phyloP scores from a whole-genome alignment of 768 basidiomycete genomes.

The Clitopilus hobsonii region DNA sequence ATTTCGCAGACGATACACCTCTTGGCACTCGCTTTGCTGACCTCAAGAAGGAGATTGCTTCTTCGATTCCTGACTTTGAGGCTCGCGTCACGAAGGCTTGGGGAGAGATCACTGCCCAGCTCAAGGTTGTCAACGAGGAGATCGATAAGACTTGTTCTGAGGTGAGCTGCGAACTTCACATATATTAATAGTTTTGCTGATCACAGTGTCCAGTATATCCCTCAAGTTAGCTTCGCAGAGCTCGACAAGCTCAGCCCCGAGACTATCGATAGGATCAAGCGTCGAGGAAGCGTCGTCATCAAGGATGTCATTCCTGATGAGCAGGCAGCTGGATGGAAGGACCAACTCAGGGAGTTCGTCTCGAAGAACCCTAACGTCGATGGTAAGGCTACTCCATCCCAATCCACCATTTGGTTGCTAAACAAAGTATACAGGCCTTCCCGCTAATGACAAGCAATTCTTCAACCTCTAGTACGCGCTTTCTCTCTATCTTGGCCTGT shows the following conservation, averaged over 20 bases:
- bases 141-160: conserved; percentile 44
- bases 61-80: conserved; percentile 46
- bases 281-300: conserved; percentile 58
- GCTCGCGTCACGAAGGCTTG: conserved; percentile 47
- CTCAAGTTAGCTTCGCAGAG: conserved; percentile 56
- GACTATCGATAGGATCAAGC: conserved; percentile 43
- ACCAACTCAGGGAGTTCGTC: conserved; percentile 49
- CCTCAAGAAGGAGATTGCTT: conserved; percentile 54
- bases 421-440: conserved; percentile 34
- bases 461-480: conserved; percentile 62
- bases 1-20: conserved; percentile 4
- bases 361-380: conserved; percentile 50
- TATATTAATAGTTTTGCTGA: neutral
- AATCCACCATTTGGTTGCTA: neutral
- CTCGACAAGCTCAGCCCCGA: conserved; percentile 41
- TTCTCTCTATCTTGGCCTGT: neutral
- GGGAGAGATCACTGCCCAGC: conserved; percentile 50
- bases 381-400: conserved; percentile 30
- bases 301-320: conserved; percentile 52
- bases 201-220: conserved; percentile 41
- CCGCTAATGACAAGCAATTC: conserved; percentile 62
- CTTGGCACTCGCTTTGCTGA: conserved; percentile 51
- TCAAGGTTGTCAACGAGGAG: conserved; percentile 38
- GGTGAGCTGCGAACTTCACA: conserved; percentile 26
- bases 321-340: conserved; percentile 56